Percentiles rank a stretch among this genome's conserved stretches.
phyloP scores from a whole-genome alignment of 192 early-diverging fungal species.

The Glomus cerebriforme region DNA sequence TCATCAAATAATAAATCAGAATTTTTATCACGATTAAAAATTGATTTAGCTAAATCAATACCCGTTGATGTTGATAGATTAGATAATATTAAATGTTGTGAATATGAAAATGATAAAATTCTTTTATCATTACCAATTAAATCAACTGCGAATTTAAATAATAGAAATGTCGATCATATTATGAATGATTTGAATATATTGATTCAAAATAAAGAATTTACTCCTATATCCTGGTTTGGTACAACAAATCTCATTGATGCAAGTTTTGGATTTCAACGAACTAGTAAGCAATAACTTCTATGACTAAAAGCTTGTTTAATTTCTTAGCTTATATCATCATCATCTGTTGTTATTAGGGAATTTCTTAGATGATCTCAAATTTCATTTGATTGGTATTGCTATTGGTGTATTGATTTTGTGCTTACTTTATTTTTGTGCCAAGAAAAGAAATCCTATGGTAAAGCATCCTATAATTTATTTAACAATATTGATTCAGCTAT shows the following conservation, averaged over 20 bases:
- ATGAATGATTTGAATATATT: neutral
- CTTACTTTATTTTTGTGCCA: neutral
- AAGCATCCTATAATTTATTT: neutral
- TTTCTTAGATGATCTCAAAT: neutral
- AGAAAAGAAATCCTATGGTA: neutral
- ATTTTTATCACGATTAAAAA: neutral
- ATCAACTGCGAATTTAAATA: neutral
- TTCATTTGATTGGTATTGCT: neutral
- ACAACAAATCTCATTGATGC: neutral
- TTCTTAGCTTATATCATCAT: neutral
- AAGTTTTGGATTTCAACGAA: neutral
- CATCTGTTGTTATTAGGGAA: neutral
- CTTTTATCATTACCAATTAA: neutral
- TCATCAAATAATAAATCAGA: neutral
- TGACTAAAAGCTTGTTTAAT: too few species aligned
- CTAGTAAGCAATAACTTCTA: neutral
- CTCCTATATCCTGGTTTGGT: neutral
- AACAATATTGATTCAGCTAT: neutral
- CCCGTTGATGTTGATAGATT: neutral
- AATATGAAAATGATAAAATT: neutral
- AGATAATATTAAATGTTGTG: neutral
- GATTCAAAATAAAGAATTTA: conserved; percentile 2
- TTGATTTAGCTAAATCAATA: neutral
- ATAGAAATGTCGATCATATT: neutral
- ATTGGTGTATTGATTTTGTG: neutral